Conservation (phyloP, 257 asterid genomes). For the Solanum sejunctum region DNA sequence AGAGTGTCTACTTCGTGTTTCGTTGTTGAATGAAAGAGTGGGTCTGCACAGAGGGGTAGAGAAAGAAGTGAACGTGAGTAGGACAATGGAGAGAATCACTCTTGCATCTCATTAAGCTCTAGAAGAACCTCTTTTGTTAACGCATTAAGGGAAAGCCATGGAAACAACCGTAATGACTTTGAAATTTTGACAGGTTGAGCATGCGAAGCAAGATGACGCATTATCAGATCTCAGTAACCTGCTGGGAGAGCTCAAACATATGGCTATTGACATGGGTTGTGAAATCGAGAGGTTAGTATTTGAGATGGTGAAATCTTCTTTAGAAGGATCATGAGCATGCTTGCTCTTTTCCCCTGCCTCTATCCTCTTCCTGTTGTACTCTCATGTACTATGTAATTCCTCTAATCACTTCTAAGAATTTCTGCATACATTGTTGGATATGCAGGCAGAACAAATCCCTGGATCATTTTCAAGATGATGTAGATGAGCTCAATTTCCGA, state of each 20-base stretch:
- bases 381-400: neutral
- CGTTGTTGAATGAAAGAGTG: neutral
- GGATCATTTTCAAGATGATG: conserved; percentile 47
- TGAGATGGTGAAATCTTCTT: neutral
- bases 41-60: neutral
- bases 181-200: conserved; percentile 40
- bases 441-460: conserved; percentile 52
- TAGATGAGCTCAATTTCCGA: conserved; percentile 51
- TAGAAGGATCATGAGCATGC: neutral
- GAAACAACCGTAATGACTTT: neutral
- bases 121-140: neutral
- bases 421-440: neutral
- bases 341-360: neutral
- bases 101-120: neutral
- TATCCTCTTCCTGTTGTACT: neutral
- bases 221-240: conserved; percentile 50
- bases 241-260: conserved; percentile 62
- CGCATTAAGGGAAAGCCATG: neutral
- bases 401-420: neutral
- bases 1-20: neutral
- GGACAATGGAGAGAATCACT: neutral
- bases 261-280: conserved; percentile 79
- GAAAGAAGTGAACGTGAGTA: neutral
- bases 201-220: conserved; percentile 60
- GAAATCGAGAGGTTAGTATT: conserved; percentile 55